Conservation (phyloP, 2,329 filamentous ascomycete species). For the Botrytis deweyae region DNA sequence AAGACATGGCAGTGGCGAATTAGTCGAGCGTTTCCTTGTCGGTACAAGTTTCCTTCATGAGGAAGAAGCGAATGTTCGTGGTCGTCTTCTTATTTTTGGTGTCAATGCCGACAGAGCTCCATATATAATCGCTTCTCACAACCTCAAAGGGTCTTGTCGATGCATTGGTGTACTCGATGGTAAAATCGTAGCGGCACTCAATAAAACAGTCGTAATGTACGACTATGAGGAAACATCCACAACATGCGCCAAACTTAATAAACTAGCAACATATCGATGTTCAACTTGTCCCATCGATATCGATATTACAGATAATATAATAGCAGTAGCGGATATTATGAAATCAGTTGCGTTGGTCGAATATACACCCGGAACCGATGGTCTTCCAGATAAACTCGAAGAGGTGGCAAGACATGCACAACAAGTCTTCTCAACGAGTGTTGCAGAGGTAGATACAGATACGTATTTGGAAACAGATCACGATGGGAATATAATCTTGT, state of each 20-base stretch:
- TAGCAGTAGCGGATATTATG: conserved; percentile 90
- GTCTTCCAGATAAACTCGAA: conserved; percentile 60
- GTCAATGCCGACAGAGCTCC: conserved; percentile 73
- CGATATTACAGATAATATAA: conserved; percentile 68
- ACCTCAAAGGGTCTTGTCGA: conserved; percentile 77
- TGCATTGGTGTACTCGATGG: conserved; percentile 72
- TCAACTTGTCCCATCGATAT: conserved; percentile 83
- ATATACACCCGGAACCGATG: conserved; percentile 59
- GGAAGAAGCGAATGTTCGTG: conserved; percentile 56
- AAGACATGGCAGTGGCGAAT: conserved; percentile 51
- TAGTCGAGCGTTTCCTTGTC: conserved; percentile 80
- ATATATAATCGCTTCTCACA: conserved; percentile 67
- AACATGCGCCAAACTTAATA: conserved; percentile 60
- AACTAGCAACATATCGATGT: conserved; percentile 73
- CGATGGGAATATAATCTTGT: conserved; percentile 80
- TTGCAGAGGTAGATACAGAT: conserved; percentile 69
- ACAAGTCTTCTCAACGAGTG: conserved; percentile 77
- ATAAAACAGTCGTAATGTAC: conserved; percentile 74
- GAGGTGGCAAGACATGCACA: conserved; percentile 81
- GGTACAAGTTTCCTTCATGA: conserved; percentile 73
- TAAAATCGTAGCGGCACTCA: conserved; percentile 80
- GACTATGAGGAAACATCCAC: conserved; percentile 56
- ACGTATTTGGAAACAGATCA: conserved; percentile 82
- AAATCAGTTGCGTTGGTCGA: conserved; percentile 83
- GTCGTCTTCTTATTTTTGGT: conserved; percentile 82